Evolutionary conservation across 495 filamentous ascomycete species (phyloP).

Genomic region (Aspergillus bridgeri): DNA sequence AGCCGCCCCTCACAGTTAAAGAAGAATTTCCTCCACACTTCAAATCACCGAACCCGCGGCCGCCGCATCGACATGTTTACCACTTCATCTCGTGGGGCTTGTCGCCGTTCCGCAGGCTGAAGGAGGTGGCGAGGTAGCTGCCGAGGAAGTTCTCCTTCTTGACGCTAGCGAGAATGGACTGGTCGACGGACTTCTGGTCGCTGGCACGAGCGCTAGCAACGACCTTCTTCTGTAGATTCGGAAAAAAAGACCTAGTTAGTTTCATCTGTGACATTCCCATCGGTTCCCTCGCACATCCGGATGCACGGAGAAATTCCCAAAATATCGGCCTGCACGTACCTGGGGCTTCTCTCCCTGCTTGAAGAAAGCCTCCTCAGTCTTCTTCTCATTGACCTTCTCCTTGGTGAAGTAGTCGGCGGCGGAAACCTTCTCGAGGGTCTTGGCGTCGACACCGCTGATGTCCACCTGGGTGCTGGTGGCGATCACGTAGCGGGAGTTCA

Average conservation of each 20-base stretch:
- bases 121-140: conserved; percentile 85
- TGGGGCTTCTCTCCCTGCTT: conserved; percentile 94
- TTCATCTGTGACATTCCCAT: background rate
- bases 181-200: conserved; percentile 98
- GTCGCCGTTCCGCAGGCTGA: conserved; percentile 97
- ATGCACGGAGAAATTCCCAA: background rate
- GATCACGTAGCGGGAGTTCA: conserved; percentile 98
- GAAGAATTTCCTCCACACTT: conserved; percentile 39
- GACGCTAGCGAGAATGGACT: conserved; percentile 83
- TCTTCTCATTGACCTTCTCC: conserved; percentile 89
- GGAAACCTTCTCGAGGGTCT: conserved; percentile 80
- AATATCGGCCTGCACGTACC: conserved; percentile 54
- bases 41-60: conserved; percentile 47
- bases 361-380: conserved; percentile 95
- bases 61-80: conserved; percentile 53
- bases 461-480: conserved; percentile 91
- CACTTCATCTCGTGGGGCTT: conserved; percentile 97
- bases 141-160: conserved; percentile 91
- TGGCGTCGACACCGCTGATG: conserved; percentile 74
- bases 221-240: conserved; percentile 80
- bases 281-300: background rate
- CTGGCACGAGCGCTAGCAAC: conserved; percentile 80
- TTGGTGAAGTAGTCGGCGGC: conserved; percentile 88
- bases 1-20: conserved; percentile 38
- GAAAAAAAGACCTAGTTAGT: conserved; percentile 18